Evolutionary conservation across 495 filamentous ascomycete genomes (phyloP).

Genomic region (Chaetomium cochliodes): DNA sequence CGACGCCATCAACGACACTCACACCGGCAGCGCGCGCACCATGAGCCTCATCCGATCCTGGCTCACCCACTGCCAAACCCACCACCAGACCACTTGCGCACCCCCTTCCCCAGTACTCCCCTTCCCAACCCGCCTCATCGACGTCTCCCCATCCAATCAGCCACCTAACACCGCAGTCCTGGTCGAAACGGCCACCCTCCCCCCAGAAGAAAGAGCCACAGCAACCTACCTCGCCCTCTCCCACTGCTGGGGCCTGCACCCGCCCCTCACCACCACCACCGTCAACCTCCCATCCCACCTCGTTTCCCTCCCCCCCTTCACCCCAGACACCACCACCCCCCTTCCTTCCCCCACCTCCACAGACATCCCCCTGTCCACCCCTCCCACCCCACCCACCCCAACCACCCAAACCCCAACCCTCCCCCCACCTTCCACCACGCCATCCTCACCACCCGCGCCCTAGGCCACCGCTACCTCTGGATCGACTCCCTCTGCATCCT

Average conservation of each 20-base stretch:
- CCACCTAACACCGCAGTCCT: not conserved
- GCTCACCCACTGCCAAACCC: constrained; percentile 1
- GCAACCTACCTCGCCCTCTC: not conserved
- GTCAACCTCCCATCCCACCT: not conserved
- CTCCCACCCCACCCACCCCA: too few relatives aligned
- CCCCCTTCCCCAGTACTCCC: not conserved
- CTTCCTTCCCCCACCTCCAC: too few relatives aligned
- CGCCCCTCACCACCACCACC: not conserved
- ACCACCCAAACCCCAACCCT: too few relatives aligned
- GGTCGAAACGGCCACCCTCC: not conserved
- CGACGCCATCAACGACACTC: not conserved
- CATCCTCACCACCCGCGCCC: not conserved
- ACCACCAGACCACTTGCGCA: not conserved
- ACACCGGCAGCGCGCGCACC: constrained; percentile 4
- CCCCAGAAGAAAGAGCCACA: not conserved
- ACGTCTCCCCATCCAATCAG: not conserved
- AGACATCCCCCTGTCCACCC: too few relatives aligned
- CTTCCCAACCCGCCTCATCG: not conserved
- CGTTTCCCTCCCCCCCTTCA: not conserved
- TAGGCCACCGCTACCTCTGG: not conserved
- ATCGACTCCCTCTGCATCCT: constrained; percentile 14
- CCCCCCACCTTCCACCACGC: constrained; percentile 6
- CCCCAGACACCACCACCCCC: too few relatives aligned
- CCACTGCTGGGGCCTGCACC: not conserved
- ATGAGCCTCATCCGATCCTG: not conserved